Evolutionary conservation across 805 yeast species (phyloP), one percentile per base, ranked within the genome.

Genomic region (Pichia occidentalis): DNA sequence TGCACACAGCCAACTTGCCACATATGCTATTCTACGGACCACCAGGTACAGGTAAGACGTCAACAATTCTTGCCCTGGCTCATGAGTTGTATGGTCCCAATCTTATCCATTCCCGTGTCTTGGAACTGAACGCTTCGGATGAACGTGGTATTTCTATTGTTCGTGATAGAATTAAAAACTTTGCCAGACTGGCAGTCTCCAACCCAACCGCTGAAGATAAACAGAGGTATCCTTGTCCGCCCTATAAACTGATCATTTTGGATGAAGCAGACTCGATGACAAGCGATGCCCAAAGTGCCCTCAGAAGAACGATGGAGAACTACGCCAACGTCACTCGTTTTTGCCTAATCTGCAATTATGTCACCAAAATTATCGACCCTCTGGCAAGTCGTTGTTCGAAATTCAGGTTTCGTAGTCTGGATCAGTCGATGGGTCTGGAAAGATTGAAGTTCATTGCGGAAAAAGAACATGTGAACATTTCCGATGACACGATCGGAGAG

Each of bases 211-310:
- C 69, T 12, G 80, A 77, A 28, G 92, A 83, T 50, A 60, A 73
- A 35, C 73, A 65, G 28, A 71, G 77, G 14, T 88, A 87, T 61
- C 96, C 97, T 2, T 90, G 97, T 56, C 97, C 98, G 1, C 97
- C 97, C 5, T 92, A 85, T 61, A 92, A 92, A 57, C 77, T 92
- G 51, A 82, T 92, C 46, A 85, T 92, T 29, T 63, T 92, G 37
- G 97, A 88, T 64, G 97, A 88, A 61, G 97, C 97, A 2, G 97
- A 92, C 59, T 85, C 95, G n/a, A 92, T 92, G 98, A 92, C 98
- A 12, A 75, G 83, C 33, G 97, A 85, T 54, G 98, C 98, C 0
- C 98, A 92, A 57, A 73, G 86, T 39, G 98, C 98, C 1, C 68
- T 92, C 43, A 76, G 98, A 64, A 73, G 98, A 60, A 90, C 95